These are phyloP conservation scores for Luzula sylvatica DNA, from an alignment of 176 grass and related monocot genomes.

Conservation along the genomic window DNA sequence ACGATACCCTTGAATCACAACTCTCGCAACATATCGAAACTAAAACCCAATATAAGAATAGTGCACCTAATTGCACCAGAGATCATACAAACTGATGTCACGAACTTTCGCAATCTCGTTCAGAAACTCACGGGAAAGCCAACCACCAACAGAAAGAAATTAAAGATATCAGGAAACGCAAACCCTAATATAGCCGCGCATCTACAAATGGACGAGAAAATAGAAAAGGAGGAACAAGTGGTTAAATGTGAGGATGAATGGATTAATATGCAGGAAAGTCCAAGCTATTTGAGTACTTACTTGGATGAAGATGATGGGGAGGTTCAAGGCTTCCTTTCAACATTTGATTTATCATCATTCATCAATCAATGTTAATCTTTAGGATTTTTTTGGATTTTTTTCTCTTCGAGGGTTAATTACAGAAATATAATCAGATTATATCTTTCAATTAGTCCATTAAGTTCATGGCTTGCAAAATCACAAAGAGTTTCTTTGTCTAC, in stretches of 20 bases:
- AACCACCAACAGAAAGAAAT: constrained; percentile 25
- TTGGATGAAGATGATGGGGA: constrained; percentile 42
- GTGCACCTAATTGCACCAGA: constrained; percentile 71
- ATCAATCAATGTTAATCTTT: constrained; percentile 26
- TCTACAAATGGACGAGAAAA: constrained; percentile 33
- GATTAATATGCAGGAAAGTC: constrained; percentile 35
- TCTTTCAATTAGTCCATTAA: too few species aligned
- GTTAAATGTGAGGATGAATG: constrained; percentile 10
- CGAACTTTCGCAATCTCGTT: constrained; percentile 74
- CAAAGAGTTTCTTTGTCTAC: neutral
- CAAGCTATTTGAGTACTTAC: constrained; percentile 42
- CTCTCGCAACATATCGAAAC: constrained; percentile 5
- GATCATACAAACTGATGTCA: constrained; percentile 83
- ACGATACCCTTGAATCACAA: neutral
- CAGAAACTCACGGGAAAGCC: constrained; percentile 72
- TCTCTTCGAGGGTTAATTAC: constrained; percentile 15
- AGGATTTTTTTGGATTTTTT: constrained; percentile 35
- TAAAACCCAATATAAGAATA: constrained; percentile 55
- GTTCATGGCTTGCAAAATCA: neutral
- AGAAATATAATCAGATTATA: constrained; percentile 3
- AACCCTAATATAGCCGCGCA: neutral
- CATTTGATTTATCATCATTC: constrained; percentile 29
- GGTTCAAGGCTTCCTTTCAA: constrained; percentile 23
- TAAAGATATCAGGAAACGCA: neutral
- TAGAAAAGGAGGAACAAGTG: constrained; percentile 37